Conservation (phyloP, 768 basidiomycete species). For the Atractiella rhizophila region DNA sequence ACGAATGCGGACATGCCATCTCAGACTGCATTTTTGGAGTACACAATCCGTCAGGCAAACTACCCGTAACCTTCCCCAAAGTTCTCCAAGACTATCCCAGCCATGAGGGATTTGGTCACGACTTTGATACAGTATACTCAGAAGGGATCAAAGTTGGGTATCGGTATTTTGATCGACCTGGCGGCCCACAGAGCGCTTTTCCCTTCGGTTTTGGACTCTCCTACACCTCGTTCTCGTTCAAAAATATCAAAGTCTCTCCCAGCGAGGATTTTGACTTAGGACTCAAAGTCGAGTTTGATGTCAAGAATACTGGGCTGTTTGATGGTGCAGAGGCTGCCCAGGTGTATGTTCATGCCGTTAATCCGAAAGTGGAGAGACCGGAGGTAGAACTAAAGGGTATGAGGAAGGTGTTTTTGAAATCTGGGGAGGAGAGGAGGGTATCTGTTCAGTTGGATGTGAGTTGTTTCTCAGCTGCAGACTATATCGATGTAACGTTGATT, state of each 20-base stretch:
- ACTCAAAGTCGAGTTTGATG: constrained; percentile 5
- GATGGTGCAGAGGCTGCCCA: constrained; percentile 7
- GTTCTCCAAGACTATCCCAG: constrained; percentile 19
- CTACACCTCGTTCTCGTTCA: constrained; percentile 17
- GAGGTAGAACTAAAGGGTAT: constrained; percentile 15
- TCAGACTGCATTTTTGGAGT: constrained; percentile 38
- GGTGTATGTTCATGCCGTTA: not conserved
- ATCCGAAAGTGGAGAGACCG: not conserved
- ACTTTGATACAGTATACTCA: constrained; percentile 10
- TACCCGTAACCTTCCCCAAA: constrained; percentile 21
- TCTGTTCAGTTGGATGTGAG: constrained; percentile 19
- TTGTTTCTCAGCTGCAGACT: constrained; percentile 4
- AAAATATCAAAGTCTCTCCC: constrained; percentile 5
- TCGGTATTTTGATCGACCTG: constrained; percentile 18
- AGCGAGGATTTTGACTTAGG: constrained; percentile 3
- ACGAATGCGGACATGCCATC: constrained; percentile 33
- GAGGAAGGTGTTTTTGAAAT: constrained; percentile 12
- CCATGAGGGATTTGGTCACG: not conserved
- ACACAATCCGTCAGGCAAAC: constrained; percentile 34
- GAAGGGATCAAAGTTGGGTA: constrained; percentile 21
- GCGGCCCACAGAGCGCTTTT: constrained; percentile 7
- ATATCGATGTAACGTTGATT: not conserved
- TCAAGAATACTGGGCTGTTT: constrained; percentile 9
- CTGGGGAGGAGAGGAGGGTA: constrained; percentile 15
- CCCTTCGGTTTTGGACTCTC: constrained; percentile 14